Evolutionary conservation across 768 basidiomycete genomes (phyloP).

Genomic region (Favolaschia claudopus): DNA sequence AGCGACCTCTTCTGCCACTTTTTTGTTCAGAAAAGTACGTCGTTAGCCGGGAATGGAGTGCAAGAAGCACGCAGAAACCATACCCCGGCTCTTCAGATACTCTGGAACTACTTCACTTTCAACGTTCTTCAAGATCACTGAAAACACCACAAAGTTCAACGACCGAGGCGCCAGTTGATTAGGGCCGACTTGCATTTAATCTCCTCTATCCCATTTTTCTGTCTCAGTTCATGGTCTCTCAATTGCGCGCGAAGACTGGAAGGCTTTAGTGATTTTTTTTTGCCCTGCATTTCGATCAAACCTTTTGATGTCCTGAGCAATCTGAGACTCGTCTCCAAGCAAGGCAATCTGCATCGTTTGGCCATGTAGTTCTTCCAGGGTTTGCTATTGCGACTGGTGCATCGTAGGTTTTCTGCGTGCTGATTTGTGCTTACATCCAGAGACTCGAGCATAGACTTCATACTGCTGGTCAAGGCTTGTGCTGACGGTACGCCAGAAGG

Average conservation of each 20-base stretch:
- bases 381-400: constrained; percentile 40
- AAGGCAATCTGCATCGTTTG: constrained; percentile 53
- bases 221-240: constrained; percentile 49
- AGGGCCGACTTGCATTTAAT: constrained; percentile 59
- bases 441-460: constrained; percentile 40
- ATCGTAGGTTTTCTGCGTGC: background rate
- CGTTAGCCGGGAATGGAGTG: background rate
- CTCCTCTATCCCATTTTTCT: constrained; percentile 53
- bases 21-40: background rate
- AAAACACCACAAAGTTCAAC: background rate
- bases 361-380: constrained; percentile 52
- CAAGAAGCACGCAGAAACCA: background rate
- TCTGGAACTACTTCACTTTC: constrained; percentile 52
- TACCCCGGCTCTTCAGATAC: constrained; percentile 55
- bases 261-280: background rate
- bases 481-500: constrained; percentile 23
- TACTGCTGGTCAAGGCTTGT: constrained; percentile 24
- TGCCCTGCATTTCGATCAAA: constrained; percentile 36
- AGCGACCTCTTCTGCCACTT: constrained; percentile 58
- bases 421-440: constrained; percentile 37
- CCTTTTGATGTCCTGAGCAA: constrained; percentile 50
- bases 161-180: too few species aligned
- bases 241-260: constrained; percentile 54
- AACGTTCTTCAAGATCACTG: constrained; percentile 57
- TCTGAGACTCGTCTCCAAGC: constrained; percentile 46